Evolutionary conservation across 2,329 filamentous ascomycete genomes (phyloP), one percentile per base, ranked within the genome.

Genomic region (Bipolaris bicolor): DNA sequence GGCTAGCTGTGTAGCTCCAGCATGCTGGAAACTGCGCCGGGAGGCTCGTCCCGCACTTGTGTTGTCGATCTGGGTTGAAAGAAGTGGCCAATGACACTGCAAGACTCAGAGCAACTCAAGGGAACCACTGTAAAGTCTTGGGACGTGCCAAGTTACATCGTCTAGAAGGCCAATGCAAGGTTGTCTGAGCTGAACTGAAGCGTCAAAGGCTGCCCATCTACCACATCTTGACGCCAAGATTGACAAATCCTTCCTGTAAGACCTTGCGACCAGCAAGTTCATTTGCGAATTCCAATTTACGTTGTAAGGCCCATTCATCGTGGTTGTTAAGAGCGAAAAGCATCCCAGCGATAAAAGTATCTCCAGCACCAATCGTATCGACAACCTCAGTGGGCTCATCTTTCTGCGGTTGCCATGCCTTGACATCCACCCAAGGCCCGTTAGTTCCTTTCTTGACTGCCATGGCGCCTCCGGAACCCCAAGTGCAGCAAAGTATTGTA

Each of bases 261-360:
- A 91, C 86, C 74, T 92, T 92, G 59, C 81, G 78, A 39, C 88
- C 88, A 50, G 89, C 89, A 70, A 92, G 73, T 56, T 83, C 80
- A 63, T 88, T 89, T 45, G 88, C 87, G 75, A 90, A 89, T 31
- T 69, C 73, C 58, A 90, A 71, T 65, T 81, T 84, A 55, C 75
- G 71, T 49, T 75, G 64, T 45, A 81, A 67, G 64, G 77, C 72
- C 84, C 84, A 88, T 61, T 82, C 77, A 7, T 74, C 64, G 61
- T 81, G 81, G 68, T 80, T 83, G 55, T 83, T 75, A 59, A 90
- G 73, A 34, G 80, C 82, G 75, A 87, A 90, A 47, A 92, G 76
- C 74, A 90, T 86, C 57, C 88, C 89, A 33, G 89, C 89, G 62
- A 89, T 85, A 68, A 92, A 92, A 0, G 89, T 91, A 69, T 92